A percentile compares a stretch with the other conserved stretches of the same genome.
phyloP scores from a whole-genome alignment of 768 basidiomycete genomes.

The Boletus pseudopeckii region DNA sequence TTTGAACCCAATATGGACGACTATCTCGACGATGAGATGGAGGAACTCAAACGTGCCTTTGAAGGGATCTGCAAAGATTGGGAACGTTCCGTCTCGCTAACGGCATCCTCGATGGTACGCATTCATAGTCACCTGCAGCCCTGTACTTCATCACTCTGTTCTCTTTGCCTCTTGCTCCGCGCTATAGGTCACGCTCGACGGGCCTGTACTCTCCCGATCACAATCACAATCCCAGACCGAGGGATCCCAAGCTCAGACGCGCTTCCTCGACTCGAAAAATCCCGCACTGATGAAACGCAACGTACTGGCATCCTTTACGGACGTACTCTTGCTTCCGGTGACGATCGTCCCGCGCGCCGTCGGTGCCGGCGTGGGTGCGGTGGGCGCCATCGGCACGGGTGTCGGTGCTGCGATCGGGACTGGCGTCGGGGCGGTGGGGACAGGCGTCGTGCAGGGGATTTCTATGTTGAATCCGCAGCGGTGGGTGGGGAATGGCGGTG shows the following conservation, averaged over 20 bases:
- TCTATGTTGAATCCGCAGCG: slow-evolving; percentile 87
- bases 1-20: slow-evolving; percentile 98
- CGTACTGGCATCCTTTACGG: slow-evolving; percentile 88
- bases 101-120: slow-evolving; percentile 35
- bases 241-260: slow-evolving; percentile 31
- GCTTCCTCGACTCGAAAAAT: slow-evolving; percentile 81
- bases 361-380: slow-evolving; percentile 64
- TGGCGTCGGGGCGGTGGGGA: slow-evolving; percentile 56
- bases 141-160: background rate
- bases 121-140: background rate
- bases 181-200: slow-evolving; percentile 11
- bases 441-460: slow-evolving; percentile 78
- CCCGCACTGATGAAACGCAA: slow-evolving; percentile 91
- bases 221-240: slow-evolving; percentile 4
- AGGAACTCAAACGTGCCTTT: slow-evolving; percentile 70
- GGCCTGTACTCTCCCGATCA: background rate
- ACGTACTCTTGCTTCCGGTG: slow-evolving; percentile 86
- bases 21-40: slow-evolving; percentile 92
- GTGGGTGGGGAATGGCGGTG: slow-evolving; percentile 55
- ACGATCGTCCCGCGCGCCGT: slow-evolving; percentile 90
- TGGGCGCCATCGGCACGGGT: slow-evolving; percentile 66
- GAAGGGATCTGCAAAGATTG: slow-evolving; percentile 75
- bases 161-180: background rate
- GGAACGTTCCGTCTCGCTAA: slow-evolving; percentile 52
- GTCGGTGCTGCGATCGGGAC: slow-evolving; percentile 57